Evolutionary conservation across 352 stramenopile species (phyloP).

Genomic region (Phytophthora citricola): DNA sequence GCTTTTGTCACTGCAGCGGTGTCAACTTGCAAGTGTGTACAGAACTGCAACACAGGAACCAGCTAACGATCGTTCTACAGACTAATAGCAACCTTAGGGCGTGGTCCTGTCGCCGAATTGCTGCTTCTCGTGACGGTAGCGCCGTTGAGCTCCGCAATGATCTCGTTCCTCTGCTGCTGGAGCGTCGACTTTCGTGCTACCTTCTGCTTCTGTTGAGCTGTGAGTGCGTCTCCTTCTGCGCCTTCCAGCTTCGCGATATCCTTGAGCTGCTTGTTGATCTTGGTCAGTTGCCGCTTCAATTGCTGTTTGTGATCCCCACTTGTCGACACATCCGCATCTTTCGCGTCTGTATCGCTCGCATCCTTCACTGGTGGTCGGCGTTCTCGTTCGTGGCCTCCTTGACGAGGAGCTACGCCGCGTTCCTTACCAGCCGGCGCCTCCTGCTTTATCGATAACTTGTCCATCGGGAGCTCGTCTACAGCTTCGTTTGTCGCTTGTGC

Average conservation of each 20-base stretch:
- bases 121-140: constrained; percentile 36
- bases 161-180: constrained; percentile 41
- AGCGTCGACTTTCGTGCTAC: constrained; percentile 34
- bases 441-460: constrained; percentile 43
- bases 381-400: background rate
- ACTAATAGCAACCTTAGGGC: constrained; percentile 34
- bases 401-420: background rate
- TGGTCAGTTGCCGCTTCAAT: constrained; percentile 59
- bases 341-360: background rate
- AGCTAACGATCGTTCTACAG: constrained; percentile 19
- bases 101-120: constrained; percentile 14
- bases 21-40: too few relatives aligned
- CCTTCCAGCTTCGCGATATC: constrained; percentile 39
- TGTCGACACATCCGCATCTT: background rate
- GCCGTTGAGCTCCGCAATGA: constrained; percentile 57
- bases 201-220: constrained; percentile 45
- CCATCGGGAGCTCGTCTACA: constrained; percentile 36
- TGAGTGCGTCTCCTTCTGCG: constrained; percentile 19
- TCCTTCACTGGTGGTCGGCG: background rate
- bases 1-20: too few relatives aligned
- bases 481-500: background rate
- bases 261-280: constrained; percentile 59
- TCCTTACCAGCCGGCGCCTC: constrained; percentile 2
- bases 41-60: background rate
- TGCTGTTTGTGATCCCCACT: constrained; percentile 25